Evolutionary conservation across 148 eudicot genomes (phyloP).

Genomic region (Fagopyrum tataricum): DNA sequence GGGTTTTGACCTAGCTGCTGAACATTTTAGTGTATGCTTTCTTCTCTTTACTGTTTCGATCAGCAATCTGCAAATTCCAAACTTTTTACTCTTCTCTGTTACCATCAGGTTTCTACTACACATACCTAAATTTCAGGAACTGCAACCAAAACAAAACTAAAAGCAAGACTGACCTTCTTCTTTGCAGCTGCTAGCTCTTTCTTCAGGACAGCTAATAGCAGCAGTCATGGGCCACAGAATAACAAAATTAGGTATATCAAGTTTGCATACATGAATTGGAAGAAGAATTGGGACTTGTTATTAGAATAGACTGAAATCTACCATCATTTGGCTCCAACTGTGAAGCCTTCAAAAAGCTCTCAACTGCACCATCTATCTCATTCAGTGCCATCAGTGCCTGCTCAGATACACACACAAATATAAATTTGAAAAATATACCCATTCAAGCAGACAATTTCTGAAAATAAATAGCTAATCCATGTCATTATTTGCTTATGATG

Average conservation of each 20-base stretch:
- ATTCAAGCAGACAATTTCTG: neutral
- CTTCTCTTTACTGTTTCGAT: constrained; percentile 61
- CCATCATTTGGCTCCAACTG: constrained; percentile 77
- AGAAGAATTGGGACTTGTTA: neutral
- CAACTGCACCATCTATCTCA: constrained; percentile 67
- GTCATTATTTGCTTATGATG: neutral
- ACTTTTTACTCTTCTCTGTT: neutral
- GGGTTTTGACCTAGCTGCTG: constrained; percentile 9
- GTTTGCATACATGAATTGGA: constrained; percentile 1
- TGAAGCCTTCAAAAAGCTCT: constrained; percentile 63
- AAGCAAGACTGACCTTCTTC: constrained; percentile 44
- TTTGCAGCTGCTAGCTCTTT: constrained; percentile 66
- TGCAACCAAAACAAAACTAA: neutral
- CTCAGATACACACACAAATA: neutral
- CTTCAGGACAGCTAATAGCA: constrained; percentile 48
- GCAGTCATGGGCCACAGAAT: neutral
- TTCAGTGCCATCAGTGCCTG: constrained; percentile 73
- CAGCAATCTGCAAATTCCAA: constrained; percentile 53
- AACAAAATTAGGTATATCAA: neutral
- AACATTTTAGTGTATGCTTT: constrained; percentile 76
- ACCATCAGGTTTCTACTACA: neutral
- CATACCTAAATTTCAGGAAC: neutral
- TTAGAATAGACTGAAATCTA: constrained; percentile 15
- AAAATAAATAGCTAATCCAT: neutral
- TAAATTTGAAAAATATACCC: neutral